These are phyloP conservation scores for Penicillium argentinense DNA, from an alignment of 495 filamentous ascomycete genomes.

Conservation along the genomic window DNA sequence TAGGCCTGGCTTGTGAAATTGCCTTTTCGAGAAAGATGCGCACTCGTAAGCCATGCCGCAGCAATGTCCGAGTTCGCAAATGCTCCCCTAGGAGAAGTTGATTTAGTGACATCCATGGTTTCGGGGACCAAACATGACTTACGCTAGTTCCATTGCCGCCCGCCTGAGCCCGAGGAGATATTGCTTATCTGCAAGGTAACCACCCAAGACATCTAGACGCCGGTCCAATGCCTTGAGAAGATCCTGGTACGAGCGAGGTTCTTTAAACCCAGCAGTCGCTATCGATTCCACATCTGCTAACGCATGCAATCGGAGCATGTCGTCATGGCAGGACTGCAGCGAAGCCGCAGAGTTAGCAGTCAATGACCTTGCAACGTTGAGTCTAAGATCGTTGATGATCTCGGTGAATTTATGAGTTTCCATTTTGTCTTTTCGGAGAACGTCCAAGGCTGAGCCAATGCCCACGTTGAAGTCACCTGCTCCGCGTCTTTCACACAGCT, in stretches of 20 bases:
- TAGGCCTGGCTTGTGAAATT: conserved; percentile 82
- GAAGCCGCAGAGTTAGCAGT: conserved; percentile 73
- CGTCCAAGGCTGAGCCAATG: conserved; percentile 70
- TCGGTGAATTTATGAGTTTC: conserved; percentile 49
- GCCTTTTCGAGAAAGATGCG: conserved; percentile 81
- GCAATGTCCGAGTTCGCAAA: conserved; percentile 70
- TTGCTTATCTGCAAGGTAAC: conserved; percentile 87
- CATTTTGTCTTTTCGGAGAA: conserved; percentile 54
- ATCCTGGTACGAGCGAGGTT: conserved; percentile 29
- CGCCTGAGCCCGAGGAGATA: conserved; percentile 86
- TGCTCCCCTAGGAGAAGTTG: conserved; percentile 30
- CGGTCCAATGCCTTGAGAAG: conserved; percentile 63
- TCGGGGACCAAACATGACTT: conserved; percentile 12
- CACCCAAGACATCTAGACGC: conserved; percentile 79
- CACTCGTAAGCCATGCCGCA: conserved; percentile 80
- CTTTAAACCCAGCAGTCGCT: conserved; percentile 45
- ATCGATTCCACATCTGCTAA: conserved; percentile 86
- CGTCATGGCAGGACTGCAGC: conserved; percentile 76
- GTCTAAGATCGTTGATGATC: conserved; percentile 63
- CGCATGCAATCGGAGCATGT: conserved; percentile 79
- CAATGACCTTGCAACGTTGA: conserved; percentile 69
- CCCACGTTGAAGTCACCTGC: conserved; percentile 79
- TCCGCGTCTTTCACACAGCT: conserved; percentile 45
- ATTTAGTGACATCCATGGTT: conserved; percentile 1
- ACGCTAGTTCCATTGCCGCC: conserved; percentile 75